phyloP scores from a whole-genome alignment of 352 stramenopile genomes.

The Phytophthora fragariae region DNA sequence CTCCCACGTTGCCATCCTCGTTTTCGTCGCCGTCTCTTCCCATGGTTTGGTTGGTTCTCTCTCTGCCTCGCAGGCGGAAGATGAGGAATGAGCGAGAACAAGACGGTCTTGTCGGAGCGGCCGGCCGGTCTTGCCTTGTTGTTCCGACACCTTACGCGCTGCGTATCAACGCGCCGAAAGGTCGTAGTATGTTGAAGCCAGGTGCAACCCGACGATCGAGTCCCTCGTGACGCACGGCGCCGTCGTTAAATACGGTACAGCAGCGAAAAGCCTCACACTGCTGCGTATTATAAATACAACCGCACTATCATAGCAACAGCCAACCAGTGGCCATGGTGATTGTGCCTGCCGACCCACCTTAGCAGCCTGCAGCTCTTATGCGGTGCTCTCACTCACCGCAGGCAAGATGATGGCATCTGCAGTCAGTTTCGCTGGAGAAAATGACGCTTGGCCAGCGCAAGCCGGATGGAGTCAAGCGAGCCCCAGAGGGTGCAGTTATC shows the following conservation, averaged over 20 bases:
- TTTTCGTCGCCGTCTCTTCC: slow-evolving; percentile 25
- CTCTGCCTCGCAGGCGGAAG: slow-evolving; percentile 18
- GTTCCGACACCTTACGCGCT: slow-evolving; percentile 10
- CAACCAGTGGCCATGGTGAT: slow-evolving; percentile 14
- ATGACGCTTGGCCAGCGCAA: slow-evolving; percentile 13
- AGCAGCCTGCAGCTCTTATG: slow-evolving; percentile 7
- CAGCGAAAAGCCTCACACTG: too few species aligned
- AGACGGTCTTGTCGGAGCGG: neutral
- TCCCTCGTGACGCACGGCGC: too few species aligned
- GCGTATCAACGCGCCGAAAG: slow-evolving; percentile 26
- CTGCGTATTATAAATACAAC: neutral
- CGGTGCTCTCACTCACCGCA: neutral
- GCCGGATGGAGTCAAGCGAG: neutral
- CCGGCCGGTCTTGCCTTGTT: slow-evolving; percentile 1
- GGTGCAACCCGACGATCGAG: slow-evolving; percentile 14
- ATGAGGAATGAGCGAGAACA: slow-evolving; percentile 23
- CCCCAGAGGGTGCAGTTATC: slow-evolving; percentile 19
- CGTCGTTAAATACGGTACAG: too few species aligned
- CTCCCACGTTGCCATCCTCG: slow-evolving; percentile 10
- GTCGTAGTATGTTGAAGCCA: slow-evolving; percentile 29
- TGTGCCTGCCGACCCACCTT: neutral
- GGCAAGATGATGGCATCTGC: neutral
- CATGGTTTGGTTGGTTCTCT: slow-evolving; percentile 16
- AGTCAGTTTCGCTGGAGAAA: slow-evolving; percentile 18
- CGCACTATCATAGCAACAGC: neutral